Evolutionary conservation across 1,284 basidiomycete species (phyloP), one percentile per base, ranked within the genome.

Genomic region (Austroboletus niveus): DNA sequence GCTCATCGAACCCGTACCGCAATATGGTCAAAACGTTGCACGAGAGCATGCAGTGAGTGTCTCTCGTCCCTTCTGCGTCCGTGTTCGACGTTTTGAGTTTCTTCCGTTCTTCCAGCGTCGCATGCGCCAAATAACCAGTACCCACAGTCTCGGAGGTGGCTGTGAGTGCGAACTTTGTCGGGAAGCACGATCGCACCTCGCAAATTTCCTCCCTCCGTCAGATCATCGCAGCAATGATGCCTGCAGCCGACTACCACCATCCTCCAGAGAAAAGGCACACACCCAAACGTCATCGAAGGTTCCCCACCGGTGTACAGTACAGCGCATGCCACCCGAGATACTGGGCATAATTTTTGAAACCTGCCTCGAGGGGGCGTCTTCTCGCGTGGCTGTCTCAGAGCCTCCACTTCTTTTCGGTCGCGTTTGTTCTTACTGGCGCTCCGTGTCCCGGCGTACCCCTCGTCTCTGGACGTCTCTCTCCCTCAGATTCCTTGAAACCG

Each of bases 281-380:
- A 20, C 41, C 22, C 32, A 20, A 36, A 48, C 11, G 5, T 9
- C 24, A 35, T 31, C 39, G 3, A 24, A 42, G 20, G 11, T 10
- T 10, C 17, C 49, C 22, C 35, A 20, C 8, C 36, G 34, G 27
- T 35, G 51, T 47, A 42, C 49, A 10, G 32, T 48, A 8, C 47
- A 54, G 30, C 49, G 56, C 20, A 52, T 64, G 29, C 65, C 63
- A 5, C 65, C 63, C 4, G 65, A 68, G 39, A 53, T 64, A 50
- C 57, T 64, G 2, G 54, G 55, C 5, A 55, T 61, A 27, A 57
- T 68, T 4, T 64, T 64, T 38, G 63, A 68, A 50, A 35, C 46
- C 27, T 68, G 52, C 27, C 41, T 68, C 14, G 45, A 54, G 31
- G 34, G 34, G 24, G 41, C 40, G 2, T 38, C 41, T 15, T 47